phyloP scores from a whole-genome alignment of 2,329 filamentous ascomycete species.

The Paracamarosporium sp. region DNA sequence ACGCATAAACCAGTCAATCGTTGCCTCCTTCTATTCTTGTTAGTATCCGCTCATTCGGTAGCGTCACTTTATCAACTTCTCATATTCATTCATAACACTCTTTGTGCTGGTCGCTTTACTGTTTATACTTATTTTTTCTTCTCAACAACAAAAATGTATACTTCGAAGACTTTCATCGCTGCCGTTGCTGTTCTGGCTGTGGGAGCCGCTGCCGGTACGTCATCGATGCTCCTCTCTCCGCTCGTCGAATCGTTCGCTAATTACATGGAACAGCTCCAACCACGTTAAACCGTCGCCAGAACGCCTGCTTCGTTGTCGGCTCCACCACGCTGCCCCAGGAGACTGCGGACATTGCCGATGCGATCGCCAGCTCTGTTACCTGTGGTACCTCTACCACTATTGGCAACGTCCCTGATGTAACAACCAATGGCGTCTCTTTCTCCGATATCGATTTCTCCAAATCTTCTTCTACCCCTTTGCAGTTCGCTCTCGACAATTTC shows the following conservation, averaged over 20 bases:
- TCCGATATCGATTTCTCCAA: constrained; percentile 64
- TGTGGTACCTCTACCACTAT: constrained; percentile 61
- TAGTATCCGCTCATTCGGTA: constrained; percentile 3
- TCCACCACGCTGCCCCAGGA: constrained; percentile 59
- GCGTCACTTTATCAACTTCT: not conserved
- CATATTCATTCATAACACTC: not conserved
- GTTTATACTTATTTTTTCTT: not conserved
- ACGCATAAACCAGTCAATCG: constrained; percentile 7
- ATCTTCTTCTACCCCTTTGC: constrained; percentile 56
- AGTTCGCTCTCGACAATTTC: constrained; percentile 63
- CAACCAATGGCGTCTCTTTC: constrained; percentile 58
- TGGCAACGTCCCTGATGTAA: constrained; percentile 63
- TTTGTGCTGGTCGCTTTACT: constrained; percentile 5
- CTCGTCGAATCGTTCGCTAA: not conserved
- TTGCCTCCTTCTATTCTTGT: not conserved
- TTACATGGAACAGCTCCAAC: not conserved
- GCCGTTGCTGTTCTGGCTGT: constrained; percentile 3
- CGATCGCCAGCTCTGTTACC: constrained; percentile 55
- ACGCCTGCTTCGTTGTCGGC: constrained; percentile 64
- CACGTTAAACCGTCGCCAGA: constrained; percentile 3
- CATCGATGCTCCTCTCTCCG: not conserved
- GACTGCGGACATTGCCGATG: constrained; percentile 51
- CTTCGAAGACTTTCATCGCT: not conserved
- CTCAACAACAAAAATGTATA: not conserved
- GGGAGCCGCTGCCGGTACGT: not conserved